Conservation (phyloP, 768 basidiomycete genomes). For the Pulveroboletus ravenelii region DNA sequence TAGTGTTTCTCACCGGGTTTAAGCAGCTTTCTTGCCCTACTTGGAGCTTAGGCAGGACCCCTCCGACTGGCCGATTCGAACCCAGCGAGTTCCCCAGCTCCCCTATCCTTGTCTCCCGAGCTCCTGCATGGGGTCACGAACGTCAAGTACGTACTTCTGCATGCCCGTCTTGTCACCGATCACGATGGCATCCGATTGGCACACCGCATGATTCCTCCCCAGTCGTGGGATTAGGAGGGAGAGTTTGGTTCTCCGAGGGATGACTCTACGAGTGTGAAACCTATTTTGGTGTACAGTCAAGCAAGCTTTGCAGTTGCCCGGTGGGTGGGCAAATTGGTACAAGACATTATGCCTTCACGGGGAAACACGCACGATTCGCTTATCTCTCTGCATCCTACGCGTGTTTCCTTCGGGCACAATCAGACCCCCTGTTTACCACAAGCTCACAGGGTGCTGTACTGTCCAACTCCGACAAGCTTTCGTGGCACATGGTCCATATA, state of each 20-base stretch:
- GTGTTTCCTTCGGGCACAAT: conserved; percentile 34
- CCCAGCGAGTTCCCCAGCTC: too few relatives aligned
- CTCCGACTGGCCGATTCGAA: too few relatives aligned
- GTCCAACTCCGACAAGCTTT: conserved; percentile 33
- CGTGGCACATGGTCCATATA: conserved; percentile 46
- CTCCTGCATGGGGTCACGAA: too few relatives aligned
- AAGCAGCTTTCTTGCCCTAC: too few relatives aligned
- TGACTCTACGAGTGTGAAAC: conserved; percentile 50
- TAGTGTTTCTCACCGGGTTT: too few relatives aligned
- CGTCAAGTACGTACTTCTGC: neutral
- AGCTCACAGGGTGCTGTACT: conserved; percentile 14
- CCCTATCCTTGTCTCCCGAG: too few relatives aligned
- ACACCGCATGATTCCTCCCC: too few relatives aligned
- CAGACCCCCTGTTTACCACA: conserved; percentile 48
- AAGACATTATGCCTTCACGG: conserved; percentile 41
- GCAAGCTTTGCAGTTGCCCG: too few relatives aligned
- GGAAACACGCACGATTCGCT: conserved; percentile 21
- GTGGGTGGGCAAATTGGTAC: conserved; percentile 35
- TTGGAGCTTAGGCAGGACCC: too few relatives aligned
- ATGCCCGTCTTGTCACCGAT: neutral
- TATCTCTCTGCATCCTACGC: neutral
- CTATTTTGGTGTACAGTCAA: conserved; percentile 4
- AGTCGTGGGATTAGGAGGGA: conserved; percentile 21
- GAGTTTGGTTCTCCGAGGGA: conserved; percentile 40
- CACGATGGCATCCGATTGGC: neutral